These are phyloP conservation scores for Tuber magnatum DNA, from an alignment of 495 filamentous ascomycete genomes.

Conservation along the genomic window DNA sequence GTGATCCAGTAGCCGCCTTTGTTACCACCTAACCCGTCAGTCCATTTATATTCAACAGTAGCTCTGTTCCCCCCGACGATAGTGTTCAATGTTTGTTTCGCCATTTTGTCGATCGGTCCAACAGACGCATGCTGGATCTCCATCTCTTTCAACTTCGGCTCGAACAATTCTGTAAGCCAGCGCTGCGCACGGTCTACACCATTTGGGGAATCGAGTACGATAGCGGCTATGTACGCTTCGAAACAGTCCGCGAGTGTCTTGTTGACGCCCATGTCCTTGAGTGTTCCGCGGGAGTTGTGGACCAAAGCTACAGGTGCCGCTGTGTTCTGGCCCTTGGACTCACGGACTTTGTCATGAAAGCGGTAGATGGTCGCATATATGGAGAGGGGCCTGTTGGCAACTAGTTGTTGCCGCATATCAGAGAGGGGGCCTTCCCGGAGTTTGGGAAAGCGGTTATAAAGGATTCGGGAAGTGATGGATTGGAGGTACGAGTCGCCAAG, in stretches of 20 bases:
- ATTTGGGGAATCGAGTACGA: slow-evolving; percentile 28
- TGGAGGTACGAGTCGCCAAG: slow-evolving; percentile 59
- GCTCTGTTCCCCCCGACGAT: slow-evolving; percentile 33
- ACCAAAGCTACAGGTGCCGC: slow-evolving; percentile 10
- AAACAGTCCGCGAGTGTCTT: slow-evolving; percentile 40
- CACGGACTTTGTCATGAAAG: slow-evolving; percentile 28
- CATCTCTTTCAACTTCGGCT: slow-evolving; percentile 35
- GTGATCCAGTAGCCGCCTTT: slow-evolving; percentile 38
- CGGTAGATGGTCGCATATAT: slow-evolving; percentile 35
- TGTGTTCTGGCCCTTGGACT: slow-evolving; percentile 30
- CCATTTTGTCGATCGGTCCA: slow-evolving; percentile 36
- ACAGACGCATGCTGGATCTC: slow-evolving; percentile 16
- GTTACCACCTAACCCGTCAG: slow-evolving; percentile 35
- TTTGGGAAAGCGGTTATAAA: slow-evolving; percentile 44
- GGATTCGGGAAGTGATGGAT: slow-evolving; percentile 50
- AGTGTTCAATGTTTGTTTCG: slow-evolving; percentile 36
- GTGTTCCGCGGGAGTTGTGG: background rate
- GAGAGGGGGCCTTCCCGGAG: slow-evolving; percentile 37
- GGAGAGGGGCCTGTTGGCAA: slow-evolving; percentile 35
- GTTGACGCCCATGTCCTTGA: slow-evolving; percentile 14
- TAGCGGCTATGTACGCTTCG: slow-evolving; percentile 39
- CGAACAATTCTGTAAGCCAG: slow-evolving; percentile 35
- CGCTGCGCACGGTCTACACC: slow-evolving; percentile 20
- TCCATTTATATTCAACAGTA: slow-evolving; percentile 36
- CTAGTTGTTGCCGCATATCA: slow-evolving; percentile 39